Conservation (phyloP, 2,329 filamentous ascomycete genomes). For the Onygenales sp. region DNA sequence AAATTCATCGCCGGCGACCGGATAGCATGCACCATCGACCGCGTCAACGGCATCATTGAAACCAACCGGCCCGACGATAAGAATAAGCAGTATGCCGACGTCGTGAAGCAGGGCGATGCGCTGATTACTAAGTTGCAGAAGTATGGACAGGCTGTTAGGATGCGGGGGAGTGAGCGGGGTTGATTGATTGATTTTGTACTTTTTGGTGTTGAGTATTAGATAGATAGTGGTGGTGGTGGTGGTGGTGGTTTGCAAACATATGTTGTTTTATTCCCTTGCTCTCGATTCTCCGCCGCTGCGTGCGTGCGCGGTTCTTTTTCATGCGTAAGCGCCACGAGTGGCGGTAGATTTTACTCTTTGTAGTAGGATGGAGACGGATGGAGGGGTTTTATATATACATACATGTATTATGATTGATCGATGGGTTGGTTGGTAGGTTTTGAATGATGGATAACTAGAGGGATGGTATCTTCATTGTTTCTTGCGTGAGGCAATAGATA, state of each 20-base stretch:
- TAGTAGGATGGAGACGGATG: not conserved
- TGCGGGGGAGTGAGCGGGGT: constrained; percentile 89
- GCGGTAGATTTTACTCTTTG: not conserved
- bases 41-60: constrained; percentile 93
- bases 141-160: constrained; percentile 90
- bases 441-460: too few species aligned
- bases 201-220: not conserved
- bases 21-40: constrained; percentile 94
- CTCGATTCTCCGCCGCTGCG: too few species aligned
- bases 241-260: too few species aligned
- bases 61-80: constrained; percentile 97
- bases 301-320: not conserved
- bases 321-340: not conserved
- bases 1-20: constrained; percentile 93
- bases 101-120: constrained; percentile 94
- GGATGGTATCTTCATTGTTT: too few species aligned
- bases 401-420: too few species aligned
- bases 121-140: constrained; percentile 98
- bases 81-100: constrained; percentile 98
- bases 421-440: too few species aligned
- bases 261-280: too few species aligned
- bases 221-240: too few species aligned
- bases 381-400: too few species aligned
- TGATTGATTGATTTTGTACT: constrained; percentile 26
- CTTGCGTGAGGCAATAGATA: too few species aligned